Evolutionary conservation across 75 land plant genomes (phyloP), one percentile per base, ranked within the genome.

Genomic region (Pinus tabuliformis): DNA sequence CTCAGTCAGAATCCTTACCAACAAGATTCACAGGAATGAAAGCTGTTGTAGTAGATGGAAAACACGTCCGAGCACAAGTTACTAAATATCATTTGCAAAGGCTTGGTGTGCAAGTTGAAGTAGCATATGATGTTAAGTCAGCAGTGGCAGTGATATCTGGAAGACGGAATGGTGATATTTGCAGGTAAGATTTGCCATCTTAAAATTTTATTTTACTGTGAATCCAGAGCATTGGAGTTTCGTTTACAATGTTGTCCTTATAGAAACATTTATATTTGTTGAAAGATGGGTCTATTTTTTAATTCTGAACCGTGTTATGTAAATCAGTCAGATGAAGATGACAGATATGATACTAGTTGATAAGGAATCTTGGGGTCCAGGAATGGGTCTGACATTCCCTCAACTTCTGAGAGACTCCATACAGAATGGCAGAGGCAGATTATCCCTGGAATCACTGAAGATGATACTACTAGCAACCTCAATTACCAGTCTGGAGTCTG

Each of bases 81-180:
- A 95, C 98, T 39, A 85, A 75, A 42, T 91, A 93, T 42, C 95
- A 95, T 81, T 79, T 95, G 57, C 87, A 86, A 65, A 86, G 98
- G 62, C 87, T 95, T 62, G 98, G 98, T 11, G 82, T 95, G 4
- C 22, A 26, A 64, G 89, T 86, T 61, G 90, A 86, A 72, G 77
- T 72, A 49, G 80, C 64, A 0, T 59, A 62, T 78, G 82, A 64
- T 68, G 45, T 88, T 15, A 79, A 78, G n/a, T 56, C 62, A 24
- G 90, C 77, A 16, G 39, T 79, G 86, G 45, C 60, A 18, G 56
- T 49, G 54, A 49, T 68, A 13, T 68, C 49, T 30, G 24, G 37
- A 73, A 49, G 28, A 73, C 52, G 74, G 20, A 52, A 73, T 56
- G 58, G 54, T 15, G 33, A 26, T 24, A 24, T 28, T 73, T 24